A percentile compares a stretch with the other conserved stretches of the same genome.
phyloP scores from a whole-genome alignment of 179 eudicot species.

The Corrigiola litoralis region DNA sequence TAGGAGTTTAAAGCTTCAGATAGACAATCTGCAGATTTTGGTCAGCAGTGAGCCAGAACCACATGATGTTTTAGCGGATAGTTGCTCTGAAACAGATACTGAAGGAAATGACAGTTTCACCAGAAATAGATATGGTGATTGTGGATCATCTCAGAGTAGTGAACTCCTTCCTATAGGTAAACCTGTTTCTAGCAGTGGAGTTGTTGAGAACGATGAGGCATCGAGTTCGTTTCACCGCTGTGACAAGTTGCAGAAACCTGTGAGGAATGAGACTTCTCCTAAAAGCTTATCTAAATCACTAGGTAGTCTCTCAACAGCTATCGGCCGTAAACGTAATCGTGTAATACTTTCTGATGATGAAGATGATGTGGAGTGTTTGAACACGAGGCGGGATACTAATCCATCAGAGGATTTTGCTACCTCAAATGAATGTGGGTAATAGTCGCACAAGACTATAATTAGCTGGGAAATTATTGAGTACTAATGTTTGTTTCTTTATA shows the following conservation, averaged over 20 bases:
- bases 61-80: conserved; percentile 27
- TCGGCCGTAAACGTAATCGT: conserved; percentile 70
- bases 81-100: conserved; percentile 82
- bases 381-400: conserved; percentile 27
- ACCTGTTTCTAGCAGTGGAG: conserved; percentile 31
- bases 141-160: conserved; percentile 35
- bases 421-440: conserved; percentile 57
- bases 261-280: conserved; percentile 35
- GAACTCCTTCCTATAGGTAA: conserved; percentile 22
- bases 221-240: conserved; percentile 37
- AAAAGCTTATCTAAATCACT: conserved; percentile 39
- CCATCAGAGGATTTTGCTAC: conserved; percentile 53
- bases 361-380: conserved; percentile 40
- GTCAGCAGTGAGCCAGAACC: conserved; percentile 23
- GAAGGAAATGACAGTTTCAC: conserved; percentile 50
- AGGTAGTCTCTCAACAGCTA: conserved; percentile 44
- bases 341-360: conserved; percentile 86
- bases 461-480: neutral
- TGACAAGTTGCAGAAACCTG: conserved; percentile 29
- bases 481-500: conserved; percentile 16
- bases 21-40: conserved; percentile 54
- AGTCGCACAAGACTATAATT: neutral
- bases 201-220: conserved; percentile 43
- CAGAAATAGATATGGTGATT: conserved; percentile 30
- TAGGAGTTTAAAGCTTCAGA: conserved; percentile 60